These are phyloP conservation scores for Sindora glabra DNA, from an alignment of 306 rosid species.

Conservation along the genomic window DNA sequence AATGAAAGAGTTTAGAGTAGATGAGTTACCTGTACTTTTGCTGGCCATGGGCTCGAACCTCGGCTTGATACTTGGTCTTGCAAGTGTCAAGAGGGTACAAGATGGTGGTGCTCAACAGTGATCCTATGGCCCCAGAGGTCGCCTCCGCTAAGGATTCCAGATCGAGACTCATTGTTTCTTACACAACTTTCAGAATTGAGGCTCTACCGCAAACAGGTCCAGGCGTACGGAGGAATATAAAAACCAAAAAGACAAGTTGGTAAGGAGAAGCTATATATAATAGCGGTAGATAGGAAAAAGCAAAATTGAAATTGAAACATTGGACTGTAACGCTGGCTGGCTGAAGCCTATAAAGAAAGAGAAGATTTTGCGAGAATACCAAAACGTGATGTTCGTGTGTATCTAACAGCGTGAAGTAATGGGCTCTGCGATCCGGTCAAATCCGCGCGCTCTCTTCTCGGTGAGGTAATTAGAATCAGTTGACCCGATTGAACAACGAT, in stretches of 20 bases:
- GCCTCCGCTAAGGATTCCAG: constrained; percentile 95
- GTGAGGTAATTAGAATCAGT: too few relatives aligned
- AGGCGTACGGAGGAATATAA: too few relatives aligned
- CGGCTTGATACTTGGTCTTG: constrained; percentile 94
- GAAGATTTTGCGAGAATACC: not conserved
- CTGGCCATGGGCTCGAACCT: constrained; percentile 58
- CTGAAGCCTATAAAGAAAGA: not conserved
- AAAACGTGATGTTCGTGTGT: not conserved
- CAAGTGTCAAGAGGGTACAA: constrained; percentile 94
- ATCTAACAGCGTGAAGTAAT: not conserved
- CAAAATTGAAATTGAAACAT: not conserved
- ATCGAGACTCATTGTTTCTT: constrained; percentile 76
- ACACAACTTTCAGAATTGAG: too few relatives aligned
- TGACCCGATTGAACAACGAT: too few relatives aligned
- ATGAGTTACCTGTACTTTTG: constrained; percentile 56
- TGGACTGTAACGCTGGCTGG: too few relatives aligned
- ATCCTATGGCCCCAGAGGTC: constrained; percentile 96
- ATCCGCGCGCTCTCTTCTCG: too few relatives aligned
- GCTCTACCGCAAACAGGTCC: too few relatives aligned
- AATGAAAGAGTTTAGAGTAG: not conserved
- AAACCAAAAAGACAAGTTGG: too few relatives aligned
- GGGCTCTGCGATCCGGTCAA: not conserved
- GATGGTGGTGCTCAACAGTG: constrained; percentile 81
- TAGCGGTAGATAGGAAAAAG: not conserved
- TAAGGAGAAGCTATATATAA: too few relatives aligned